Base-by-base conservation (phyloP, 768 basidiomycete genomes). In the Coprinopsis cinerea region DNA sequence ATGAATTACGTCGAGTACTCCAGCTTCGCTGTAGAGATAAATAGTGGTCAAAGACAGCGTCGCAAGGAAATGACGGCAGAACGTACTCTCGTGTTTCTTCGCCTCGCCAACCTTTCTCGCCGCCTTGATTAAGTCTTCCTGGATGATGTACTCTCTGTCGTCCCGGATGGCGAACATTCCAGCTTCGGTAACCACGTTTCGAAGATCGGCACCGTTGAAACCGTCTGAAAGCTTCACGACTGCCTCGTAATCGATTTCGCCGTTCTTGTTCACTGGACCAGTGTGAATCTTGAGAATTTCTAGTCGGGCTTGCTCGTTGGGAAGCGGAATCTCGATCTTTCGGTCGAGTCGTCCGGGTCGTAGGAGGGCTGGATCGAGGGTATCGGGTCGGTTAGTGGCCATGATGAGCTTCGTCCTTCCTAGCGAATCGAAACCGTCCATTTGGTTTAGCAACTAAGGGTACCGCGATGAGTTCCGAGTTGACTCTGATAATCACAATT, bases 331-430 rank as follows among this genome's bases (percentile, higher is more conserved):
- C 71, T 98, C 95, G 55, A 99, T 95, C 71, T 98, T 98, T 40
- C 95, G 79, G 67, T 99, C 96, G 34, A 99, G 74, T 46, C 96
- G 87, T 39, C 96, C 96, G 6, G 95, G 95, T 47, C 95, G 89
- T 48, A 99, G 77, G 20, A 99, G 81, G 13, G 95, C 95, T 13
- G 96, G 96, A 68, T 98, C 96, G 27, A 97, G 81, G 1, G 94
- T 98, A 66, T 99, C 96, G 0, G 96, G 96, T 61, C 96, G 78
- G 73, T 98, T 99, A 22, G 96, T 99, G n/a, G 96, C 96, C 92
- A 98, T 97, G 66, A 99, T 99, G 47, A 98, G 79, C 68, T 98
- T 98, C 27, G 94, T 97, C 56, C 75, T 76, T 39, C 96, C 96
- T 24, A 99, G 75, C 14, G 95, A 92, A 68, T 98, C 96, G 71